phyloP scores from a whole-genome alignment of 2,329 filamentous ascomycete species.

The Cercospora canescens region DNA sequence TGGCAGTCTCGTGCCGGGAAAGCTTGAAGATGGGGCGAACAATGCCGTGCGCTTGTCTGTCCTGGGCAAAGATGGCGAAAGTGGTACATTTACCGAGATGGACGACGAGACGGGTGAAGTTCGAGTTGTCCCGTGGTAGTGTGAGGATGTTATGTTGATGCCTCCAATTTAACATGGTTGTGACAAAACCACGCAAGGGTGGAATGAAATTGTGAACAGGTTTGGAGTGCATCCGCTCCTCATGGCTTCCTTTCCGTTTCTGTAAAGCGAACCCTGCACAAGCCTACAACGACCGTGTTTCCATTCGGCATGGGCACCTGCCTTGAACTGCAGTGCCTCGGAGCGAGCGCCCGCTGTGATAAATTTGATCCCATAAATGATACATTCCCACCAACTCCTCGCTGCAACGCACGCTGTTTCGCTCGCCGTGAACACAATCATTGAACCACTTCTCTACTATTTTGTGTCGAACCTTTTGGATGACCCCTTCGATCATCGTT shows the following conservation, averaged over 20 bases:
- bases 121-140: constrained; percentile 17
- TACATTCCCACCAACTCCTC: constrained; percentile 2
- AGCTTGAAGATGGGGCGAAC: constrained; percentile 14
- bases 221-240: not conserved
- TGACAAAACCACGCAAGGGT: not conserved
- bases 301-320: not conserved
- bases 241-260: not conserved
- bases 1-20: constrained; percentile 9
- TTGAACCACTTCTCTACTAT: not conserved
- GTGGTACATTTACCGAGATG: constrained; percentile 14
- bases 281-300: not conserved
- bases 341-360: not conserved
- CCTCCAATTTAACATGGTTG: no score
- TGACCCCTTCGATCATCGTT: not conserved
- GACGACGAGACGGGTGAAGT: constrained; percentile 14
- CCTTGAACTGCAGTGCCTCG: not conserved
- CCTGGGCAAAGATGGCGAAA: constrained; percentile 19
- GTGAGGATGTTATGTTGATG: not conserved
- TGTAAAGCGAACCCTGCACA: not conserved
- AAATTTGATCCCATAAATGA: not conserved
- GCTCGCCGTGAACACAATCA: not conserved
- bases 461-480: not conserved
- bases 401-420: constrained; percentile 1
- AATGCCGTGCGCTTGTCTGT: constrained; percentile 17
- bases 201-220: not conserved